Evolutionary conservation across 139 green algal genomes (phyloP), one percentile per base, ranked within the genome.

Genomic region (Chlamydomonas schloesseri): DNA sequence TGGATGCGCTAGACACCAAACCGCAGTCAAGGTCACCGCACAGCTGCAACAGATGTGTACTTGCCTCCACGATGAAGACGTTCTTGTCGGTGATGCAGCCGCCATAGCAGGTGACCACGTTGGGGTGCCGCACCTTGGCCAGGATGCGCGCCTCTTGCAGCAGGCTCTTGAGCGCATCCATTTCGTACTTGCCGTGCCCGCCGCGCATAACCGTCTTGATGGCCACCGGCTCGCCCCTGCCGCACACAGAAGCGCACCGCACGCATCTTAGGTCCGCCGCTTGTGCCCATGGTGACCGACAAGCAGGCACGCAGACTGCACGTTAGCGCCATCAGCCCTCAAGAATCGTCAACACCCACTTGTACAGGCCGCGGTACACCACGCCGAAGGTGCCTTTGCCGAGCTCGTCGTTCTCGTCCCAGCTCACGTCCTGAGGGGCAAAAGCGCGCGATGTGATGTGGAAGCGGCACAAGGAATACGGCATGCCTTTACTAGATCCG

Each of bases 21-120:
- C n/a, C n/a, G n/a, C n/a, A n/a, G n/a, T n/a, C n/a, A n/a, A n/a
- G n/a, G n/a, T n/a, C n/a, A n/a, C n/a, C n/a, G n/a, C n/a, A n/a
- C n/a, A n/a, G n/a, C n/a, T n/a, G n/a, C n/a, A n/a, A n/a, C n/a
- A n/a, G n/a, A n/a, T n/a, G n/a, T n/a, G n/a, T n/a, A 50, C 42
- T 50, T 50, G 42, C 64, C 64, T 62, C 75, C 20, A 90, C 71
- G 70, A 90, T 73, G 58, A 73, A 78, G 28, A 87, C 31, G 46
- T 34, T 34, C 33, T 70, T 34, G 21, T 42, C 34, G 34, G 28
- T 53, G 36, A 75, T 73, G 42, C 76, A 81, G 33, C 57, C 86
- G 20, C 86, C 86, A 34, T 88, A 67, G 77, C 88, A 90, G 36
- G 71, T 55, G 4, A 90, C 81, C 28, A 88, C 60, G 73, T 83